Base-by-base conservation (phyloP, 176 grass and related monocot species). In the Musa acuminata region DNA sequence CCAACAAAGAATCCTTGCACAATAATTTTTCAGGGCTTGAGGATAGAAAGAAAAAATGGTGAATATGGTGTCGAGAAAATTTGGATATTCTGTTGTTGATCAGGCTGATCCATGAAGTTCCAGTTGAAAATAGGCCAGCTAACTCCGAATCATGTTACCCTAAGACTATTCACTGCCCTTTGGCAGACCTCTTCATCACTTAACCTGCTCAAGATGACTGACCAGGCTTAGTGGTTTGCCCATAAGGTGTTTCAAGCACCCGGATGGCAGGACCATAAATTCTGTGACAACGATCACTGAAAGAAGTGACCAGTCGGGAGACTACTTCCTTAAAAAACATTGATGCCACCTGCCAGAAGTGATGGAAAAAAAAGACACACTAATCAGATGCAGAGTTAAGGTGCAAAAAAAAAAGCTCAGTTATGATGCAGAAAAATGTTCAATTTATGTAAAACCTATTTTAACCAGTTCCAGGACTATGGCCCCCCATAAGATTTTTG, bases 321-420 rank as follows among this genome's bases (percentile, higher is more conserved):
- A 89, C 95, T 64, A 99, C 95, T 77, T 99, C 95, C 77, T 87
- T 89, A 79, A 99, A 99, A 67, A 99, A 99, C 95, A 99, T 94
- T 16, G 90, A 91, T 55, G 90, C 95, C 80, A 91, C 90, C 90
- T 99, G 80, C 57, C 19, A 81, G 35, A 43, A 43, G 4, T 3
- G 35, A 43, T 43, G 35, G 35, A 6, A 43, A 43, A 43, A 43
- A 43, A 43, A 43, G 35, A 6, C 0, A n/a, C n/a, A 3, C 35
- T 43, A 43, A 43, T 43, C 35, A 43, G 35, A 43, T 43, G 35
- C 35, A 43, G 3, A 43, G 35, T 43, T 27, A 43, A 43, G 35
- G 4, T 43, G 35, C 35, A 43, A 43, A 43, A 43, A 43, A 0
- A 43, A 43, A 6, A 0, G 3, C 35, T 43, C 35, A 43, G 35